Evolutionary conservation across 345 rosid species (phyloP), one percentile per base, ranked within the genome.

Genomic region (Pugionium cornutum): DNA sequence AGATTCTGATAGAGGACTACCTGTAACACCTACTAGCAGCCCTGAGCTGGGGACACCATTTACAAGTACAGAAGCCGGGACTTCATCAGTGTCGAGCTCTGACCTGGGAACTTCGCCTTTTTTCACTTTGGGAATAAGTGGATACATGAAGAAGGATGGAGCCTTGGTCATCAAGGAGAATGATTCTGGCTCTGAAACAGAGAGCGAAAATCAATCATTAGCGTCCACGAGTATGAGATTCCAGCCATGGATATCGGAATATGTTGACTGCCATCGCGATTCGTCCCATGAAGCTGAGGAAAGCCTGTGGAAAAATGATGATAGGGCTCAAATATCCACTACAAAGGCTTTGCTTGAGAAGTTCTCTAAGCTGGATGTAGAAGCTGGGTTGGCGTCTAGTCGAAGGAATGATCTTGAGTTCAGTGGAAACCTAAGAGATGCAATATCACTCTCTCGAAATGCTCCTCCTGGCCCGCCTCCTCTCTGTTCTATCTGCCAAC

Each of bases 1-100:
- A 33, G 82, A 75, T 76, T 82, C 95, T 50, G 75, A 82, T 8
- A 71, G 82, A 58, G 97, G 92, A 37, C 89, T 86, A 2, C 83
- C 80, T 62, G 98, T 88, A 11, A 91, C 98, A 65, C 94, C 99
- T 57, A 82, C 85, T 3, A 89, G 95, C 58, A 91, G 97, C 82
- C 99, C 98, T 10, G 99, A 95, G 84, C 82, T 85, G 10, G 91
- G 99, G 66, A 91, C 99, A 35, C 95, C 99, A 31, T 95, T 95
- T 73, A 91, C 97, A 64, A 76, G 86, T 10, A 95, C 99, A 26
- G 99, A 95, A 79, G 94, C 87, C 2, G 99, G 86, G 53, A 89
- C 96, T 37, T 95, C 99, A 36, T 95, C 98, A 25, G 89, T 91
- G 47, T 91, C 99, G 3, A 95, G 99, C 76, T 87, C 90, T 46